These are phyloP conservation scores for Calonectria pteridis DNA, from an alignment of 2,329 filamentous ascomycete genomes.

Conservation along the genomic window DNA sequence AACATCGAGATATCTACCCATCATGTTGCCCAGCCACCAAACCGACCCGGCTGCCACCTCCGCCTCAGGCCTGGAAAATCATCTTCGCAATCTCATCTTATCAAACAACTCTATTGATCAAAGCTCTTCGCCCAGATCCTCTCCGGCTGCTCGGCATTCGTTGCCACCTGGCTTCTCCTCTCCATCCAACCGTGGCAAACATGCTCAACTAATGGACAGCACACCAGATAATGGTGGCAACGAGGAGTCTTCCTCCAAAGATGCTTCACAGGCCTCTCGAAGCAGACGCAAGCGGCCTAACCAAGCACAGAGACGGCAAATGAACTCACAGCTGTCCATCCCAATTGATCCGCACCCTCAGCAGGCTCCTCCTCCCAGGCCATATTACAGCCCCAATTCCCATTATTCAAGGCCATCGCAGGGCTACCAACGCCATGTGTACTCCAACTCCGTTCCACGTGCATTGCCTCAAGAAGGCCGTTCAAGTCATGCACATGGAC, in stretches of 20 bases:
- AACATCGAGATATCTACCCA: background rate
- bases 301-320: conserved; percentile 73
- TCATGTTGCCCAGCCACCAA: conserved; percentile 8
- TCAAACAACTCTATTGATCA: conserved; percentile 56
- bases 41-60: conserved; percentile 12
- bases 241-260: conserved; percentile 16
- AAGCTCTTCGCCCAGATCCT: conserved; percentile 21
- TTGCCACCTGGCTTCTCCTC: background rate
- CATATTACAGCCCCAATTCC: conserved; percentile 46
- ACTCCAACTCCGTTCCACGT: conserved; percentile 40
- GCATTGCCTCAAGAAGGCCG: conserved; percentile 26
- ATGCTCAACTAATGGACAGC: background rate
- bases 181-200: background rate
- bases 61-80: conserved; percentile 62
- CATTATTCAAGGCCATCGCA: conserved; percentile 43
- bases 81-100: conserved; percentile 71
- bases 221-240: background rate
- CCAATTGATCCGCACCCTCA: conserved; percentile 64
- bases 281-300: conserved; percentile 66
- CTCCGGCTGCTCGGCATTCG: background rate
- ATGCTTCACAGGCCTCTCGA: conserved; percentile 41
- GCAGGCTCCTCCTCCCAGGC: conserved; percentile 44
- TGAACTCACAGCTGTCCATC: conserved; percentile 70
- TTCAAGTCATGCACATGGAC: conserved; percentile 29
- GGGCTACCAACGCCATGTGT: conserved; percentile 38